Base-by-base conservation (phyloP, 164 flowering plant species). In the Dillenia suffruticosa region DNA sequence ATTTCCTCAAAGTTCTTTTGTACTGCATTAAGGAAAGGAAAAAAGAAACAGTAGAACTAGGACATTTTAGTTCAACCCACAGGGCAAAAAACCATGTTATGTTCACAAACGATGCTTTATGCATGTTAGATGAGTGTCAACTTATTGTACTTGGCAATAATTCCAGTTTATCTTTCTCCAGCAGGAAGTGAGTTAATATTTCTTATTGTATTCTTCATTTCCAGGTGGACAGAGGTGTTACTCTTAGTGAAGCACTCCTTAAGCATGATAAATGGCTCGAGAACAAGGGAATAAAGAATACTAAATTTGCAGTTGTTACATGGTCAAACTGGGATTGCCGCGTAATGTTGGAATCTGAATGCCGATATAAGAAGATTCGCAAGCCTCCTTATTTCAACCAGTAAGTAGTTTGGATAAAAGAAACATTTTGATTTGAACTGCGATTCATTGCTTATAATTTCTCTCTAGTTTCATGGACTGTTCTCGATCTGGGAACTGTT, bases 281-380 rank as follows among this genome's bases (percentile, higher is more conserved):
- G 69, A 81, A 85, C 55, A 88, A 79, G 72, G 97, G 99, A 10
- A 83, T 94, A 46, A 89, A 89, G 71, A 73, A 84, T 61, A 76
- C 92, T 32, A 88, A 85, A 68, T 94, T 94, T 79, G 96, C 90
- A 62, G 92, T 94, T 24, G 97, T 91, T 46, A 94, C 97, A 24
- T 94, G 99, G 99, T 88, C 97, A 9, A 84, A 89, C 71, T 94
- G 99, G 99, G 99, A 94, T 69, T 94, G 97, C 59, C 75, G 79
- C 15, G 96, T 94, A 22, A 88, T 94, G 96, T 68, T 94, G 78
- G 99, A 94, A 76, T 86, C 96, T 44, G 99, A 94, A 66, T 94
- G 99, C 76, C 84, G 87, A 26, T 88, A 74, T 81, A 94, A 94
- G 81, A 84, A 76, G 69, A 88, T 94, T 47, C 64, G 83, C 9